These are phyloP conservation scores for Fusarium sp. DNA, from an alignment of 2,329 filamentous ascomycete genomes.

Conservation along the genomic window DNA sequence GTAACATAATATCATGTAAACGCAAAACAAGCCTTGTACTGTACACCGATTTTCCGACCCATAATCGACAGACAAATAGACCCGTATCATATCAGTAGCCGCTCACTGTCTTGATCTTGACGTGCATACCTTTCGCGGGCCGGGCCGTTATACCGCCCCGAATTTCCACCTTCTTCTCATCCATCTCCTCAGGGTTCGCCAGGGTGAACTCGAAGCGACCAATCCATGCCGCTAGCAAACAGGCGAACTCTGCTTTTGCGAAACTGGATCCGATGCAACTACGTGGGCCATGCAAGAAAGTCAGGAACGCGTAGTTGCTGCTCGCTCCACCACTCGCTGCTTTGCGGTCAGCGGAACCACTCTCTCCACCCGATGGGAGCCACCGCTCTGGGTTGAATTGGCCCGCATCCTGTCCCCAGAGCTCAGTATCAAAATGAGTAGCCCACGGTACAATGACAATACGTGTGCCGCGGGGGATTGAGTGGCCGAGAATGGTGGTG, in stretches of 20 bases:
- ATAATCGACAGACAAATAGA: slow-evolving; percentile 1
- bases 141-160: slow-evolving; percentile 77
- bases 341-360: slow-evolving; percentile 50
- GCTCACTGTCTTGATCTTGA: slow-evolving; percentile 74
- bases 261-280: slow-evolving; percentile 88
- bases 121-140: slow-evolving; percentile 77
- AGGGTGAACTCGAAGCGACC: slow-evolving; percentile 77
- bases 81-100: slow-evolving; percentile 60
- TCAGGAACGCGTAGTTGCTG: slow-evolving; percentile 82
- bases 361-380: slow-evolving; percentile 62
- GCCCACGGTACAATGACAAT: slow-evolving; percentile 74
- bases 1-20: background rate
- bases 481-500: slow-evolving; percentile 72
- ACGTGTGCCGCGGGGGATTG: slow-evolving; percentile 76
- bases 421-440: slow-evolving; percentile 73
- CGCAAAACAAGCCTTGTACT: background rate
- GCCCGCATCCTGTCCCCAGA: slow-evolving; percentile 82
- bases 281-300: slow-evolving; percentile 87
- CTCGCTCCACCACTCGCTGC: slow-evolving; percentile 76
- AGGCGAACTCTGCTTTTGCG: slow-evolving; percentile 86
- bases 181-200: slow-evolving; percentile 68
- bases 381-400: slow-evolving; percentile 85
- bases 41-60: background rate
- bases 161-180: slow-evolving; percentile 75
- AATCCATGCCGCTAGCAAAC: slow-evolving; percentile 80